These are phyloP conservation scores for Wickerhamiella brachini DNA, from an alignment of 805 yeast species.

Conservation along the genomic window DNA sequence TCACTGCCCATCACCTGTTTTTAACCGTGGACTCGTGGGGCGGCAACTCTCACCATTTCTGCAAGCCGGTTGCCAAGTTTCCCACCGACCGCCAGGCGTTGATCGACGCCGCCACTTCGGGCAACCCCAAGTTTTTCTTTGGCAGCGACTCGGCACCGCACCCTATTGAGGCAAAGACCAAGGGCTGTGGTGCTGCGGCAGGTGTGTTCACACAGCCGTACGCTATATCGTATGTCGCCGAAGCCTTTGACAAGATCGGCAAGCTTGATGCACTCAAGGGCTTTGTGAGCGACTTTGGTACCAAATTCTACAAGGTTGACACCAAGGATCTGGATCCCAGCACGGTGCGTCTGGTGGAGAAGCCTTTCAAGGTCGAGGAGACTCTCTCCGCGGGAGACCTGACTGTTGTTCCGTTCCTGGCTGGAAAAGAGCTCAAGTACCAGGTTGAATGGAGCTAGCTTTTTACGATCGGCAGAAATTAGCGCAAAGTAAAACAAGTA, in stretches of 20 bases:
- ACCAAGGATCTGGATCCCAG: conserved; percentile 31
- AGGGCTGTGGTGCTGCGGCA: conserved; percentile 82
- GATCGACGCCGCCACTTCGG: conserved; percentile 78
- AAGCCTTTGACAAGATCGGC: conserved; percentile 57
- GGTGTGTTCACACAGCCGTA: conserved; percentile 89
- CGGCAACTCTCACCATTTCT: conserved; percentile 85
- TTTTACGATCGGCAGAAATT: no score
- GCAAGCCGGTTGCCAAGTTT: conserved; percentile 95
- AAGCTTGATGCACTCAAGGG: conserved; percentile 51
- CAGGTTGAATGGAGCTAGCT: conserved; percentile 54
- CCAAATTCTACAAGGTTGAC: conserved; percentile 50
- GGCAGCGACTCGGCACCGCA: conserved; percentile 99
- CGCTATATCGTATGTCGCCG: conserved; percentile 73
- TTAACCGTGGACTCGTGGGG: conserved; percentile 93
- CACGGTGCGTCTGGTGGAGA: conserved; percentile 42
- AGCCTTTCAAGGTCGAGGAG: conserved; percentile 45
- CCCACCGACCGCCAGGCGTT: conserved; percentile 75
- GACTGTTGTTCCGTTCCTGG: conserved; percentile 70
- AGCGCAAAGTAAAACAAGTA: no score
- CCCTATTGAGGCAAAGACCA: conserved; percentile 64
- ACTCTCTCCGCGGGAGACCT: conserved; percentile 32
- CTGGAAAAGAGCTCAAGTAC: conserved; percentile 67
- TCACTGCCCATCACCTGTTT: conserved; percentile 89
- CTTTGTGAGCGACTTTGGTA: conserved; percentile 68
- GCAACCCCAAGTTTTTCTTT: conserved; percentile 83